Conservation (phyloP, 2,329 filamentous ascomycete genomes). For the Tolypocladium guangdongense region DNA sequence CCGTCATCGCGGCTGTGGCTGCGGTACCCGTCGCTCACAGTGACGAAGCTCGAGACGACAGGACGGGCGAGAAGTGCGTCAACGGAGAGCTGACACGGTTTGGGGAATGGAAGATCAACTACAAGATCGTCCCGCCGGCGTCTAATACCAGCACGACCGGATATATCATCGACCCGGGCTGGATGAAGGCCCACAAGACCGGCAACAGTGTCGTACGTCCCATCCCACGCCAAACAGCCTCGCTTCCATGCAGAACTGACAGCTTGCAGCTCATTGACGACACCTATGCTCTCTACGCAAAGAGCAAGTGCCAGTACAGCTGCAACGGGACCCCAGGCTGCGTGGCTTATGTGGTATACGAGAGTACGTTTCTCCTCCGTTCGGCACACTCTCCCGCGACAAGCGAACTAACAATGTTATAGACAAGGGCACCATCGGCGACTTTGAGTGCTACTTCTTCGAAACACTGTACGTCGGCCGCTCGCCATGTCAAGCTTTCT, state of each 20-base stretch:
- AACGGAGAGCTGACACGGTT: neutral
- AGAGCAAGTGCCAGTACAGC: slow-evolving; percentile 8
- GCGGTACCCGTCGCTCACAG: too few species aligned
- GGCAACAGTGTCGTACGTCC: neutral
- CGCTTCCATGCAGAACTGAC: too few species aligned
- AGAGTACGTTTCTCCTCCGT: neutral
- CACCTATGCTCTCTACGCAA: slow-evolving; percentile 1
- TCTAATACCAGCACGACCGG: neutral
- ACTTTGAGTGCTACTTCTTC: slow-evolving; percentile 5
- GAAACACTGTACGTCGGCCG: slow-evolving; percentile 4
- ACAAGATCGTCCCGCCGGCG: neutral
- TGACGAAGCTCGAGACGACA: too few species aligned
- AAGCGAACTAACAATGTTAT: neutral
- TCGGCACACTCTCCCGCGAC: too few species aligned
- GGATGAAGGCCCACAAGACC: slow-evolving; percentile 1
- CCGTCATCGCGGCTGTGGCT: too few species aligned
- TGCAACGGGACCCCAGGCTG: slow-evolving; percentile 5
- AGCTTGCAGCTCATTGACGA: neutral
- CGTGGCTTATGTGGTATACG: slow-evolving; percentile 6
- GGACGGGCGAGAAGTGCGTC: neutral
- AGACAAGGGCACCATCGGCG: neutral
- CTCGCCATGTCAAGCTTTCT: too few species aligned
- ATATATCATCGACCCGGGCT: slow-evolving; percentile 4
- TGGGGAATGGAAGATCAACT: slow-evolving; percentile 1
- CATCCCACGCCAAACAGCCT: neutral